These are phyloP conservation scores for Caryocar brasiliense DNA, from an alignment of 441 rosid genomes.

Conservation along the genomic window DNA sequence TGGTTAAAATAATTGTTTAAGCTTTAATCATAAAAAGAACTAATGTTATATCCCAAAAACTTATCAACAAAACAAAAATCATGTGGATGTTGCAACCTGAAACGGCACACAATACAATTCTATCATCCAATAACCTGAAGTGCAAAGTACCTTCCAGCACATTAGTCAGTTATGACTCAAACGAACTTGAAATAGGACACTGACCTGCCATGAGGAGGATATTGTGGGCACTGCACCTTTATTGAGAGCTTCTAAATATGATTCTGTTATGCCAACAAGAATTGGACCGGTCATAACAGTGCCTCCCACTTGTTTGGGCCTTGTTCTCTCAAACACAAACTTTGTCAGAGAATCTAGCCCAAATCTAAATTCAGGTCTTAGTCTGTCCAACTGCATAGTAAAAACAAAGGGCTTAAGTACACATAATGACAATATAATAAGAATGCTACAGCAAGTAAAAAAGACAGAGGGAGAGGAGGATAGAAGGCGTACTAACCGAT, in stretches of 20 bases:
- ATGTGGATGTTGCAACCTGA: too few relatives aligned
- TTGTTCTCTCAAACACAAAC: slow-evolving; percentile 94
- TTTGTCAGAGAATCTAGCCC: slow-evolving; percentile 88
- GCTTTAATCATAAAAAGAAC: too few relatives aligned
- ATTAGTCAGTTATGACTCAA: too few relatives aligned
- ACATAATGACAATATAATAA: neutral
- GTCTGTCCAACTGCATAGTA: slow-evolving; percentile 56
- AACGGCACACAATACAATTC: too few relatives aligned
- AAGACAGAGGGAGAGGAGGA: neutral
- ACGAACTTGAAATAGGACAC: slow-evolving; percentile 14
- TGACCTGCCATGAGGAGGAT: slow-evolving; percentile 97
- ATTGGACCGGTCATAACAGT: slow-evolving; percentile 87
- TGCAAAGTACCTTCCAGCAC: too few relatives aligned
- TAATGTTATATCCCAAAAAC: too few relatives aligned
- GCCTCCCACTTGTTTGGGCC: slow-evolving; percentile 93
- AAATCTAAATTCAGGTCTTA: slow-evolving; percentile 77
- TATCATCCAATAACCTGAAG: too few relatives aligned
- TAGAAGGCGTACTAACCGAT: slow-evolving; percentile 37
- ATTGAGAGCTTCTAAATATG: slow-evolving; percentile 87
- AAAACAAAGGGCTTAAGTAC: neutral
- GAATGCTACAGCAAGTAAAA: neutral
- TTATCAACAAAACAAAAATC: too few relatives aligned
- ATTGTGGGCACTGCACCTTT: slow-evolving; percentile 98
- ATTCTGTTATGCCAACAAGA: slow-evolving; percentile 79
- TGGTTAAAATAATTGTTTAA: too few relatives aligned